phyloP scores from a whole-genome alignment of 192 early-diverging fungal species.

The Linnemannia hyalina region DNA sequence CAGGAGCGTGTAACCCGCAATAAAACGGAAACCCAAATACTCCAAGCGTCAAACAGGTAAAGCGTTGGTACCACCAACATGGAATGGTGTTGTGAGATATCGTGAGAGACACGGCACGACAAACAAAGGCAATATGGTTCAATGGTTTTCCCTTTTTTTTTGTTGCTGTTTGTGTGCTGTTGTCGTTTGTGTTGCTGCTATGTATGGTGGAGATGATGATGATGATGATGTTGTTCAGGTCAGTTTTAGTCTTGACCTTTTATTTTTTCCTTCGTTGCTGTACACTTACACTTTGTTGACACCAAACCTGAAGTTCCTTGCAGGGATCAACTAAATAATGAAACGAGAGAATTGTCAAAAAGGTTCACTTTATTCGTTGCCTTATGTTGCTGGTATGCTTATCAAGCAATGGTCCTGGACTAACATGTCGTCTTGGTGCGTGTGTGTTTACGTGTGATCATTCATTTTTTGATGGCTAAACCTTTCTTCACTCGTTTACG shows the following conservation, averaged over 20 bases:
- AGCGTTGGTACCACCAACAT: not conserved
- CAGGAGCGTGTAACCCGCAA: not conserved
- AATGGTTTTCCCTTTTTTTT: not conserved
- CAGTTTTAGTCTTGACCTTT: not conserved
- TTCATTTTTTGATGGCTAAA: too few species aligned
- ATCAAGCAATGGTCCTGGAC: too few species aligned
- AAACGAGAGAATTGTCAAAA: not conserved
- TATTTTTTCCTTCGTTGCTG: not conserved
- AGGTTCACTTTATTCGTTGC: too few species aligned
- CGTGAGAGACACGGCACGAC: not conserved
- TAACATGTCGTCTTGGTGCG: too few species aligned
- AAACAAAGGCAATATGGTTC: not conserved
- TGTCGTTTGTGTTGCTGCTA: too few species aligned
- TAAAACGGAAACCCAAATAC: not conserved
- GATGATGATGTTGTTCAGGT: not conserved
- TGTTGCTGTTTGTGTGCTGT: not conserved
- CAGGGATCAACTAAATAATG: not conserved
- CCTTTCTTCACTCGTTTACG: too few species aligned
- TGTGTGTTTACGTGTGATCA: too few species aligned
- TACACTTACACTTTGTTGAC: not conserved
- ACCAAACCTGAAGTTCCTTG: constrained; percentile 1
- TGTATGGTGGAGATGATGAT: too few species aligned
- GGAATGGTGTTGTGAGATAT: not conserved
- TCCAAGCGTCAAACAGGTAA: not conserved
- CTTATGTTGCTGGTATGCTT: too few species aligned